Evolutionary conservation across 2,329 filamentous ascomycete genomes (phyloP).

Genomic region (Dendrostoma leiphaemia): DNA sequence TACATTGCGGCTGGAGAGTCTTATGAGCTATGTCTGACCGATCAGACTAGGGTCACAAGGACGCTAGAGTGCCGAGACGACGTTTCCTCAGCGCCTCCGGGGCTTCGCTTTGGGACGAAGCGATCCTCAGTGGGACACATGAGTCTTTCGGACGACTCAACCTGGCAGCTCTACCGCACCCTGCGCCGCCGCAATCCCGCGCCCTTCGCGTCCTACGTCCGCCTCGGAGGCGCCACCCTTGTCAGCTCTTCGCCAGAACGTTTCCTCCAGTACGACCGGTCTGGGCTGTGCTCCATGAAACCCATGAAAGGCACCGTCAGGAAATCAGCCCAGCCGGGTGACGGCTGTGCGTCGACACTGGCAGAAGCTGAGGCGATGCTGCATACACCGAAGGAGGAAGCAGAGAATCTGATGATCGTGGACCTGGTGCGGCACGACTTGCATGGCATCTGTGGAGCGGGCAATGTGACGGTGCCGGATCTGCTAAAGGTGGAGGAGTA

Average conservation of each 20-base stretch:
- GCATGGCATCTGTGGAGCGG: constrained; percentile 76
- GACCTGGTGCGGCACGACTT: constrained; percentile 94
- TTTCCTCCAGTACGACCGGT: constrained; percentile 62
- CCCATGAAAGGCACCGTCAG: constrained; percentile 97
- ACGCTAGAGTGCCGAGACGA: neutral
- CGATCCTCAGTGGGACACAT: neutral
- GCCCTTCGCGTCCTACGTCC: constrained; percentile 81
- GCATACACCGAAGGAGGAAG: constrained; percentile 81
- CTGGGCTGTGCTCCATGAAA: constrained; percentile 71
- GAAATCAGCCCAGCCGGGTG: constrained; percentile 58
- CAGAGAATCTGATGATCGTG: constrained; percentile 97
- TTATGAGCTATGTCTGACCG: constrained; percentile 83
- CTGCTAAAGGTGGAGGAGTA: constrained; percentile 89
- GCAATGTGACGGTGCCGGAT: constrained; percentile 70
- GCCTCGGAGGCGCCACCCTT: constrained; percentile 67
- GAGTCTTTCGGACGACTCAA: constrained; percentile 26
- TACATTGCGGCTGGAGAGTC: constrained; percentile 75
- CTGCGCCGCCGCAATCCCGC: constrained; percentile 73
- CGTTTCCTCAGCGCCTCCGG: constrained; percentile 30
- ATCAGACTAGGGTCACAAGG: constrained; percentile 62
- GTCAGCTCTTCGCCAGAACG: constrained; percentile 86
- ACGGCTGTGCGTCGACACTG: constrained; percentile 45
- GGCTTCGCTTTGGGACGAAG: neutral
- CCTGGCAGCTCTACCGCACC: constrained; percentile 71
- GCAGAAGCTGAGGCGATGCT: constrained; percentile 71